These are phyloP conservation scores for Houttuynia cordata DNA, from an alignment of 164 flowering plant genomes.

Conservation along the genomic window DNA sequence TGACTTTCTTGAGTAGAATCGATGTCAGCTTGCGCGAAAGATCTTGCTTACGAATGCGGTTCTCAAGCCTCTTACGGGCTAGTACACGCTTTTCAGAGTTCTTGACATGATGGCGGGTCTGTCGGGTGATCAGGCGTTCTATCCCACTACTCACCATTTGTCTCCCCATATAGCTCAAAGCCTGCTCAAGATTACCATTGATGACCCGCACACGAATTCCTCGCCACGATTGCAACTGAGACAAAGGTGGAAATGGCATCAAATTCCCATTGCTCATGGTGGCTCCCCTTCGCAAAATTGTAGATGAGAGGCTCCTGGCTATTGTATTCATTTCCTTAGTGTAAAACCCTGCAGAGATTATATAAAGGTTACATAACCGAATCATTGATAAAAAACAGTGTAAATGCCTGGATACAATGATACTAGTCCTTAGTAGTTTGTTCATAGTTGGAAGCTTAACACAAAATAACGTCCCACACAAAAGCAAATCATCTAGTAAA, in stretches of 20 bases:
- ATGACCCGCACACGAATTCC: conserved; percentile 12
- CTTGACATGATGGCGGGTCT: conserved; percentile 39
- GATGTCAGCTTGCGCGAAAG: conserved; percentile 58
- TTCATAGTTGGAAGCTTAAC: no score
- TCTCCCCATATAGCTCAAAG: conserved; percentile 42
- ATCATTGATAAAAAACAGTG: no score
- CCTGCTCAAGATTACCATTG: conserved; percentile 50
- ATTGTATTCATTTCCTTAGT: not conserved
- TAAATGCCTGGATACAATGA: no score
- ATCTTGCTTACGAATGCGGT: conserved; percentile 36
- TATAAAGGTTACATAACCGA: no score
- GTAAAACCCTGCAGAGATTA: no score
- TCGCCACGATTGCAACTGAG: conserved; percentile 6
- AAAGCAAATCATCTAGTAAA: no score
- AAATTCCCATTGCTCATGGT: not conserved
- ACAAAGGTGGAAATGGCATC: not conserved
- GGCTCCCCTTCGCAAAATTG: not conserved
- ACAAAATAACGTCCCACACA: no score
- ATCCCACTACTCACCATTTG: conserved; percentile 64
- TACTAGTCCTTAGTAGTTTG: no score
- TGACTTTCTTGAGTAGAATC: conserved; percentile 76
- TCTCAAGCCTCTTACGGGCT: conserved; percentile 57
- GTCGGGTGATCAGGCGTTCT: conserved; percentile 48
- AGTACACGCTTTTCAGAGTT: conserved; percentile 75
- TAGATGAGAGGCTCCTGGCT: not conserved